These are phyloP conservation scores for Phaeosphaeriaceae sp. DNA, from an alignment of 2,329 filamentous ascomycete genomes.

Conservation along the genomic window DNA sequence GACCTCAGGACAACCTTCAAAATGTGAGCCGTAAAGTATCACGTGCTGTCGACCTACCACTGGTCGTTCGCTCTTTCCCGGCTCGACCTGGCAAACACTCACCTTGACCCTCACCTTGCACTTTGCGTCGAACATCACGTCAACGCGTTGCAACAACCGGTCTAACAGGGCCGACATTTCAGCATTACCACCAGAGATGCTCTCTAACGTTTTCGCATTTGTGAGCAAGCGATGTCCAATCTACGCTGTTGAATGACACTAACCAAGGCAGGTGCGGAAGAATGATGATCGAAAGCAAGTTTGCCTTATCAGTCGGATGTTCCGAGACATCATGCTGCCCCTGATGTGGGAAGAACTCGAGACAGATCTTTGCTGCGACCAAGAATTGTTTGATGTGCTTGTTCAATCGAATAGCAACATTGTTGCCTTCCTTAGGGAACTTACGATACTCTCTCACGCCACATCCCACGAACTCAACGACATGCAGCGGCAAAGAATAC, in stretches of 20 bases:
- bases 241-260: not conserved
- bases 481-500: not conserved
- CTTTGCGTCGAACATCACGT: not conserved
- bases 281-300: not conserved
- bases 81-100: not conserved
- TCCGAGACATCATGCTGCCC: not conserved
- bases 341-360: not conserved
- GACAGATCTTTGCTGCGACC: not conserved
- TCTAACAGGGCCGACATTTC: not conserved
- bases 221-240: not conserved
- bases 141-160: too few relatives aligned
- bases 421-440: too few relatives aligned
- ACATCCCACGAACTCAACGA: not conserved
- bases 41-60: not conserved
- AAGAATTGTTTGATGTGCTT: not conserved
- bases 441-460: too few relatives aligned
- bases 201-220: not conserved
- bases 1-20: too few relatives aligned
- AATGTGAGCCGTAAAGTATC: too few relatives aligned
- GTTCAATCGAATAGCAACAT: not conserved
- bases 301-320: not conserved
- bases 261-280: not conserved
- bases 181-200: not conserved
- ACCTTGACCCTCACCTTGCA: not conserved
- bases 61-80: not conserved